phyloP scores from a whole-genome alignment of 1,284 basidiomycete species.

The Tausonia pullulans region DNA sequence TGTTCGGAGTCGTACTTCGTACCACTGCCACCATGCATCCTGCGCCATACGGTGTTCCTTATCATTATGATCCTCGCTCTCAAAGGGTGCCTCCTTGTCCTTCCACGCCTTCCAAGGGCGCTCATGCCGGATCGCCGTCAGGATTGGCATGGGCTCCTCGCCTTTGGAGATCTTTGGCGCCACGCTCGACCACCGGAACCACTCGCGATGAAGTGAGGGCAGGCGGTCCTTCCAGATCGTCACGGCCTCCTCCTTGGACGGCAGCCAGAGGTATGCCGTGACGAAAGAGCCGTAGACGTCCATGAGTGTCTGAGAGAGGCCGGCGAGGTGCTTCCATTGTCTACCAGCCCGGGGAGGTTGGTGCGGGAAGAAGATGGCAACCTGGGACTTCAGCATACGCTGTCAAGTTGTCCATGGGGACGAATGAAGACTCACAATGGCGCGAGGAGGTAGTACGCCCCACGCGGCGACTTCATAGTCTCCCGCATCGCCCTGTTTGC shows the following conservation, averaged over 20 bases:
- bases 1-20: conserved; percentile 20
- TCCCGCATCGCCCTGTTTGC: conserved; percentile 4
- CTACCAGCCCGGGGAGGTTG: neutral
- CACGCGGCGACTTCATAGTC: conserved; percentile 15
- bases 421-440: neutral
- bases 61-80: conserved; percentile 17
- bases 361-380: neutral
- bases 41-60: conserved; percentile 15
- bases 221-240: conserved; percentile 13
- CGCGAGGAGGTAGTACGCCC: conserved; percentile 14
- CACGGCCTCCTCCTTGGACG: conserved; percentile 7
- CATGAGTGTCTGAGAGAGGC: conserved; percentile 10
- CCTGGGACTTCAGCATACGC: no score
- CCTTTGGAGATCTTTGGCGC: conserved; percentile 16
- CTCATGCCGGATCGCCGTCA: conserved; percentile 22
- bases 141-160: conserved; percentile 20
- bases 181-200: conserved; percentile 13
- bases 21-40: conserved; percentile 29
- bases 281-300: conserved; percentile 15
- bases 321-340: conserved; percentile 14
- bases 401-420: neutral
- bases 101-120: conserved; percentile 22
- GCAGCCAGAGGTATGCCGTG: conserved; percentile 14
- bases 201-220: conserved; percentile 11
- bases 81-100: conserved; percentile 17